Evolutionary conservation across 2,329 filamentous ascomycete genomes (phyloP).

Genomic region (Raffaelea arxii): DNA sequence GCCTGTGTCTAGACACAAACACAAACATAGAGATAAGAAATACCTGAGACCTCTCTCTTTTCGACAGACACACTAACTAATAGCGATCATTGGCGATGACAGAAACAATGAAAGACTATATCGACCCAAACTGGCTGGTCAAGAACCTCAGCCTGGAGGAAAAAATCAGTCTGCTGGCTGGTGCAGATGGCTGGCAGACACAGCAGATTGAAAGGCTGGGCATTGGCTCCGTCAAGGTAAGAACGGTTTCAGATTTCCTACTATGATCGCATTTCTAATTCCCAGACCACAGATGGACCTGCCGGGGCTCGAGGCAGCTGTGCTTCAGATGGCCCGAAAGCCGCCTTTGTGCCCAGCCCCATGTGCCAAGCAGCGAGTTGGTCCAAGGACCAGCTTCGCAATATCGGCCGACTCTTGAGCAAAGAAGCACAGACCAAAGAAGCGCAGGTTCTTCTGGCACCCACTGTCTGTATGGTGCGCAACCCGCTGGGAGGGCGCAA

Average conservation of each 20-base stretch:
- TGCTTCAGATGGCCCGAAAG: conserved; percentile 60
- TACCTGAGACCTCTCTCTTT: no score
- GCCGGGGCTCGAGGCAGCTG: conserved; percentile 60
- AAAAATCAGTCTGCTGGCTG: conserved; percentile 8
- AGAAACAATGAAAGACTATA: no score
- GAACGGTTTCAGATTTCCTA: not conserved
- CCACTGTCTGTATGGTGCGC: conserved; percentile 73
- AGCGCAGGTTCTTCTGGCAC: conserved; percentile 63
- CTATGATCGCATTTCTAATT: conserved; percentile 42
- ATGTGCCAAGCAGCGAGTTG: conserved; percentile 72
- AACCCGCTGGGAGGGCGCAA: conserved; percentile 76
- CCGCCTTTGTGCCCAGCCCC: conserved; percentile 70
- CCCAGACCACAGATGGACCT: conserved; percentile 60
- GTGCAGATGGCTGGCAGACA: conserved; percentile 18
- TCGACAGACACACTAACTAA: no score
- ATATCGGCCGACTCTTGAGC: conserved; percentile 62
- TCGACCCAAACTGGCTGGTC: no score
- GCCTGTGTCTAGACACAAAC: no score
- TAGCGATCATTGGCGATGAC: no score
- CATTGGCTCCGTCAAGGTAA: conserved; percentile 16
- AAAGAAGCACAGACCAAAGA: conserved; percentile 64
- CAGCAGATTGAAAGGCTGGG: conserved; percentile 15
- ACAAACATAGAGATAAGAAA: no score
- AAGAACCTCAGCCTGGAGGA: conserved; percentile 5
- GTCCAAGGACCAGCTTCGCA: conserved; percentile 59